Base-by-base conservation (phyloP, 495 filamentous ascomycete species). In the Lindgomyces ingoldianus region DNA sequence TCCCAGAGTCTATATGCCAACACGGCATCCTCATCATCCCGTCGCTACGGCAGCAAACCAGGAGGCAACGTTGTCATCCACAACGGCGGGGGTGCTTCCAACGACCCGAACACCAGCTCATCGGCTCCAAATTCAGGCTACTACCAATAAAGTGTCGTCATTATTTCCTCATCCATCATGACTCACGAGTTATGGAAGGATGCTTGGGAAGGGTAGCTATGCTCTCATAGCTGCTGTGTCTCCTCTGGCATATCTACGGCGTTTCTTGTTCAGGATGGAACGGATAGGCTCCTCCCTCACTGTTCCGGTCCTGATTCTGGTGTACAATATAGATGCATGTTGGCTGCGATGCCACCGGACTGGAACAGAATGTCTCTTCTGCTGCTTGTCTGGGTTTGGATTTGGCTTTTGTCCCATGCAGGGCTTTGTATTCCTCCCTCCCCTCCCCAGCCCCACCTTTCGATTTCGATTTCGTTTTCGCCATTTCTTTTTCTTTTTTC, bases 71-170 rank as follows among this genome's bases (percentile, higher is more conserved):
- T 65, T 27, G 57, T 68, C 0, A 44, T 71, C 16, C 60, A 68
- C 60, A 71, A 71, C 33, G 68, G 68, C 0, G 68, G 68, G 11
- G 68, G 68, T 26, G 57, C 65, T 45, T 56, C 52, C 22, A 59
- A 66, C 24, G 67, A 66, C 55, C 56, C 68, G 25, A 71, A 67
- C 30, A 67, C 64, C 2, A 67, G 58, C 63, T 52, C 63, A 24
- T 60, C 52, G n/a, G 59, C 68, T n/a, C 50, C 60, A 3, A 63
- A 66, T 29, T 62, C 68, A 16, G 68, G 63, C 0, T 70, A 70
- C 59, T 67, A 70, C 48, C 36, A 67, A 3, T 70, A 58, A 52
- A 44, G 1, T 11, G 6, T 18, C 10, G 39, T 45, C 4, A 4
- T 46, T 3, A 18, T 3, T 12, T 58, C 21, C 26, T 39, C 39